Percentiles rank a stretch among this genome's conserved stretches.
Evolutionary conservation across 139 green algal genomes (phyloP).

Genomic region (Dunaliella sp.): DNA sequence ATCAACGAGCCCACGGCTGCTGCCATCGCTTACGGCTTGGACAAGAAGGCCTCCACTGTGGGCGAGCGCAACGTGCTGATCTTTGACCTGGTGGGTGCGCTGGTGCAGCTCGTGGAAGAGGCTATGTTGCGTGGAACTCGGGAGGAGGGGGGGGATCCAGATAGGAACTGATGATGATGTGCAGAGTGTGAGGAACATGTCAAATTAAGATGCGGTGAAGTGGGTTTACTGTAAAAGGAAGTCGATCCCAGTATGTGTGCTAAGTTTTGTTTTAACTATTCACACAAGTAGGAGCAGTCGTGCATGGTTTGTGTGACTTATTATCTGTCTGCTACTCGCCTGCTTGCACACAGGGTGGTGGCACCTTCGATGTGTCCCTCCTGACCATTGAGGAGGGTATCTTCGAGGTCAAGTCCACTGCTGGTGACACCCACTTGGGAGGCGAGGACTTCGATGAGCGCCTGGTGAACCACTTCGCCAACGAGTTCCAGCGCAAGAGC

Average conservation of each 20-base stretch:
- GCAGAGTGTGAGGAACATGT: too few species aligned
- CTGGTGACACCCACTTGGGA: conserved; percentile 96
- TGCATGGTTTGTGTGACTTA: too few species aligned
- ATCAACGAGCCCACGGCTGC: conserved; percentile 99
- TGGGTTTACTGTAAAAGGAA: too few species aligned
- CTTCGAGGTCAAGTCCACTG: conserved; percentile 98
- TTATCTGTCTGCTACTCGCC: too few species aligned
- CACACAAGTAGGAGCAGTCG: too few species aligned
- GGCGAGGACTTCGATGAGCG: conserved; percentile 98
- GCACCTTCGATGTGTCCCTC: conserved; percentile 98
- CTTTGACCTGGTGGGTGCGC: conserved; percentile 84
- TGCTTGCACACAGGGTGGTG: conserved; percentile 69
- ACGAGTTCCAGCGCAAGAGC: conserved; percentile 99
- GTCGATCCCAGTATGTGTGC: too few species aligned
- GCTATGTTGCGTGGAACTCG: too few species aligned
- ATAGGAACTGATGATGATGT: too few species aligned
- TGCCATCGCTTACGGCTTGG: conserved; percentile 87
- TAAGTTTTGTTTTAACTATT: too few species aligned
- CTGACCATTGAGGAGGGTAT: conserved; percentile 98
- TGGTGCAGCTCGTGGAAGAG: too few species aligned
- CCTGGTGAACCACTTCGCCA: conserved; percentile 88
- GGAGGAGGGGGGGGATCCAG: too few species aligned
- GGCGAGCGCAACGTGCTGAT: conserved; percentile 88
- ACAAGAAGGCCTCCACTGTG: conserved; percentile 65
- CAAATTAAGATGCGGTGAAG: too few species aligned